Evolutionary conservation across 371 early-diverging fungal species (phyloP).

Genomic region (Mortierella sp.): DNA sequence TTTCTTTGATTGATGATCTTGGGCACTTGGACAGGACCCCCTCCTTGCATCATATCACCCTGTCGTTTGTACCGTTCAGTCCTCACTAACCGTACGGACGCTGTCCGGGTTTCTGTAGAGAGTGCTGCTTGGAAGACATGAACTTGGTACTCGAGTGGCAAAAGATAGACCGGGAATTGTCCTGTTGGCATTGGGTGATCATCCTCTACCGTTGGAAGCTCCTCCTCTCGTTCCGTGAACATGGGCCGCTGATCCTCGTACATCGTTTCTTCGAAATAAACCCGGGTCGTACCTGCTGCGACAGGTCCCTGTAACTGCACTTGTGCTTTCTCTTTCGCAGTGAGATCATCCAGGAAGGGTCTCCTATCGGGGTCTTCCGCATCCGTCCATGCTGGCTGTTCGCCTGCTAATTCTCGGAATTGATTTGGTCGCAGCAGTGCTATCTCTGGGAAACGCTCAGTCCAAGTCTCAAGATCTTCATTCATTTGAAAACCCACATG

Average conservation of each 20-base stretch:
- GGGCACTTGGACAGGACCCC: slow-evolving; percentile 29
- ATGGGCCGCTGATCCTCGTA: slow-evolving; percentile 8
- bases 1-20: slow-evolving; percentile 16
- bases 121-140: slow-evolving; percentile 34
- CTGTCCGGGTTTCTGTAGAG: slow-evolving; percentile 22
- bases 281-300: background rate
- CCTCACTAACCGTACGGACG: slow-evolving; percentile 24
- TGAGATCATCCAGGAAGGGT: background rate
- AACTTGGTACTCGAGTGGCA: slow-evolving; percentile 35
- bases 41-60: slow-evolving; percentile 29
- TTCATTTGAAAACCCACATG: background rate
- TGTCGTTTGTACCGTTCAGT: slow-evolving; percentile 37
- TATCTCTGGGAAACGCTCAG: too few species aligned
- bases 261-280: background rate
- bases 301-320: background rate
- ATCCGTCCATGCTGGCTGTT: slow-evolving; percentile 4
- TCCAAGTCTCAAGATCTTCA: too few species aligned
- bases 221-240: background rate
- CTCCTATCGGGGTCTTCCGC: background rate
- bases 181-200: slow-evolving; percentile 17
- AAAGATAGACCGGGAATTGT: slow-evolving; percentile 19
- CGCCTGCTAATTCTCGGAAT: slow-evolving; percentile 2
- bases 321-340: background rate
- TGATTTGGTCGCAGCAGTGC: slow-evolving; percentile 4
- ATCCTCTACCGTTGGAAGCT: slow-evolving; percentile 10